Percentiles rank a stretch among this genome's conserved stretches.
phyloP scores from a whole-genome alignment of 768 basidiomycete genomes.

The Phanerodontia chrysosporium region DNA sequence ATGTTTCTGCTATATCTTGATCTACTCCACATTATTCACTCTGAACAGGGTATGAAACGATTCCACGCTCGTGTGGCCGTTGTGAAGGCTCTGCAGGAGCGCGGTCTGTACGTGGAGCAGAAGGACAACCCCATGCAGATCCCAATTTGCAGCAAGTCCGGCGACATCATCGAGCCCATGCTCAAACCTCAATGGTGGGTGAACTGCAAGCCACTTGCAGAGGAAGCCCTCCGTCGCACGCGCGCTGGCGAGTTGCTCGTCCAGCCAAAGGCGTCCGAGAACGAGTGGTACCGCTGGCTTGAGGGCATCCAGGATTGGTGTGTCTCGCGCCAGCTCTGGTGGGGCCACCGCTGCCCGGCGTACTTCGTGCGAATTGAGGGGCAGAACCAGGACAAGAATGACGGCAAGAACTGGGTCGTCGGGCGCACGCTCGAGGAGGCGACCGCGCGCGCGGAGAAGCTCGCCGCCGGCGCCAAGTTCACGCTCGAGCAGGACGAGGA shows the following conservation, averaged over 20 bases:
- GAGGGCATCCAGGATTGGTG: constrained; percentile 98
- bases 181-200: constrained; percentile 99
- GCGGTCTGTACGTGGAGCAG: constrained; percentile 81
- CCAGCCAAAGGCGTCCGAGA: constrained; percentile 79
- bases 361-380: constrained; percentile 90
- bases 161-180: constrained; percentile 92
- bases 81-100: constrained; percentile 77
- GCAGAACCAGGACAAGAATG: constrained; percentile 60
- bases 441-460: constrained; percentile 60
- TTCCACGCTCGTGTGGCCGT: constrained; percentile 89
- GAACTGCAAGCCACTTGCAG: constrained; percentile 84
- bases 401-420: constrained; percentile 88
- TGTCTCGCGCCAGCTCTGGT: constrained; percentile 98
- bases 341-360: constrained; percentile 96
- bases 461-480: constrained; percentile 67
- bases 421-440: constrained; percentile 79
- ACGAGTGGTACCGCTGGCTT: constrained; percentile 95
- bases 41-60: constrained; percentile 86
- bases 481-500: constrained; percentile 91
- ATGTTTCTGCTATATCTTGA: constrained; percentile 6
- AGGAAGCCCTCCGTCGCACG: constrained; percentile 88
- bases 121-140: constrained; percentile 98
- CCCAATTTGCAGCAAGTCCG: constrained; percentile 95
- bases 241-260: constrained; percentile 83
- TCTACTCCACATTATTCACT: not conserved